Conservation (phyloP, 1,284 basidiomycete species). For the Cryptococcus sp. region DNA sequence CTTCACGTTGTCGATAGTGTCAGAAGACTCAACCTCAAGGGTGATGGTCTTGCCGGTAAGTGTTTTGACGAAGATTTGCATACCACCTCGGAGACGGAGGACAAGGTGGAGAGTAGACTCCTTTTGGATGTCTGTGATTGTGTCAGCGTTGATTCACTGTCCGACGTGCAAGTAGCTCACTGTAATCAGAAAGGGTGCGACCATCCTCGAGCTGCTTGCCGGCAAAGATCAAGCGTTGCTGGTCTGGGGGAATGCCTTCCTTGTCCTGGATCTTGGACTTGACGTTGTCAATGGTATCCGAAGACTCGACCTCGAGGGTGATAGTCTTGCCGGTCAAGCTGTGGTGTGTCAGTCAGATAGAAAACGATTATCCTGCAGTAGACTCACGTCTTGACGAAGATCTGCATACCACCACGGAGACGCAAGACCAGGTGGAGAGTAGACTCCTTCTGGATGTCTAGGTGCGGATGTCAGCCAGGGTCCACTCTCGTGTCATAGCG, state of each 20-base stretch:
- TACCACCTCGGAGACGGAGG: conserved; percentile 93
- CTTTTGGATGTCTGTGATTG: conserved; percentile 79
- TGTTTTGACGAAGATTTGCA: conserved; percentile 92
- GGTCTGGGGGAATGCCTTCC: conserved; percentile 78
- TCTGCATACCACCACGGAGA: conserved; percentile 90
- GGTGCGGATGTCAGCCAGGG: not conserved
- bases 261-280: conserved; percentile 68
- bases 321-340: conserved; percentile 59
- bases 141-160: conserved; percentile 56
- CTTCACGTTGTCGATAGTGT: conserved; percentile 96
- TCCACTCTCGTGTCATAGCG: too few relatives aligned
- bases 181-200: conserved; percentile 78
- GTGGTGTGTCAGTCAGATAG: not conserved
- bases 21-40: conserved; percentile 73
- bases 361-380: not conserved
- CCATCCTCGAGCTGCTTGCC: conserved; percentile 62
- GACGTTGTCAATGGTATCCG: conserved; percentile 93
- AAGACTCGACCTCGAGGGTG: conserved; percentile 58
- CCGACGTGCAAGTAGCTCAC: conserved; percentile 8
- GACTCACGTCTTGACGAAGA: conserved; percentile 47
- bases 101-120: conserved; percentile 96
- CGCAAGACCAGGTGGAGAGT: conserved; percentile 95
- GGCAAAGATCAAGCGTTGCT: conserved; percentile 59
- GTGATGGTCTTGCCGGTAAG: conserved; percentile 97
- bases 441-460: conserved; percentile 93